phyloP scores from a whole-genome alignment of 2,329 filamentous ascomycete genomes.

The Pseudohalonectria lignicola region DNA sequence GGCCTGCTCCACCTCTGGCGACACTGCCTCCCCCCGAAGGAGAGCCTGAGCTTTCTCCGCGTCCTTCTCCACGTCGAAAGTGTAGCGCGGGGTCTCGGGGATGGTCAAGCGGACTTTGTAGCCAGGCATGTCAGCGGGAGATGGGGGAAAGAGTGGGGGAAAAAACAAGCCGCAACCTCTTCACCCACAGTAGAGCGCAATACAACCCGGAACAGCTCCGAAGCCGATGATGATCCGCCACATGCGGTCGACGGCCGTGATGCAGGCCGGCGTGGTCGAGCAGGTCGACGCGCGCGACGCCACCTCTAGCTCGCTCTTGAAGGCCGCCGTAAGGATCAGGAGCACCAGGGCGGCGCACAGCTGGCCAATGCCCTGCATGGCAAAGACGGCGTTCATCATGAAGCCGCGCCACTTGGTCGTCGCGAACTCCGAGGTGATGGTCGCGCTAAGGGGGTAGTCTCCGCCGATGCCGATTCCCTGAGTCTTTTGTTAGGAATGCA shows the following conservation, averaged over 20 bases:
- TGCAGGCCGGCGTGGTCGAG: slow-evolving; percentile 41
- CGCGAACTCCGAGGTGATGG: slow-evolving; percentile 81
- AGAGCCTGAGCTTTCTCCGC: slow-evolving; percentile 54
- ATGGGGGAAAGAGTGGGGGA: neutral
- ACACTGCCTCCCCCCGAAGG: neutral
- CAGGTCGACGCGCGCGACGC: neutral
- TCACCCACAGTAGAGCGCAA: slow-evolving; percentile 61
- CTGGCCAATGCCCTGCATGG: slow-evolving; percentile 80
- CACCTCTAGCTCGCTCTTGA: slow-evolving; percentile 32
- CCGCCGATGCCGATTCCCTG: slow-evolving; percentile 56
- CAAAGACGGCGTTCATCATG: slow-evolving; percentile 81
- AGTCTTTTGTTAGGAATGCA: no score
- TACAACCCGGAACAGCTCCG: slow-evolving; percentile 67
- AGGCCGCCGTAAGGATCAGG: slow-evolving; percentile 62
- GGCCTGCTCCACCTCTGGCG: slow-evolving; percentile 23
- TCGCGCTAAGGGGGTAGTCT: slow-evolving; percentile 72
- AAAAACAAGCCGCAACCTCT: no score
- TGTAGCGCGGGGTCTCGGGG: slow-evolving; percentile 80
- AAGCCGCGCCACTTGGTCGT: slow-evolving; percentile 77
- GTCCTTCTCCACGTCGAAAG: slow-evolving; percentile 69
- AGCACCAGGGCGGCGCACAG: slow-evolving; percentile 65
- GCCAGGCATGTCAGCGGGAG: neutral
- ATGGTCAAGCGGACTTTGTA: slow-evolving; percentile 49
- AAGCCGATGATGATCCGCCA: slow-evolving; percentile 75
- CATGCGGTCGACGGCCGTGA: slow-evolving; percentile 73